Base-by-base conservation (phyloP, 345 rosid genomes). In the Salix udensis region DNA sequence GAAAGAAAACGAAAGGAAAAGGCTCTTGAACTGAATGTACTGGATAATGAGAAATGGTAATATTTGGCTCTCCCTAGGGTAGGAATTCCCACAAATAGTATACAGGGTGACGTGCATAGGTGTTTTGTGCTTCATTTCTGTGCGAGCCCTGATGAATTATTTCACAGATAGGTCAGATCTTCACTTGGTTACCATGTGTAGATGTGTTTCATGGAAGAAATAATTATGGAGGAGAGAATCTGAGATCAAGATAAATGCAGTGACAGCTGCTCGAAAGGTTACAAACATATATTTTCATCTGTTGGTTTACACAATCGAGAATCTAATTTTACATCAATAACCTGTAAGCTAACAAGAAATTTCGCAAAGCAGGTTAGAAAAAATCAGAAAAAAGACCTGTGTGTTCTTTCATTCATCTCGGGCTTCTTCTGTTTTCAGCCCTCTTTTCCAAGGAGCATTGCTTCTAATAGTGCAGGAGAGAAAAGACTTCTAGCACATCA, bases 401-500 rank as follows among this genome's bases (percentile, higher is more conserved):
- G 15, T 31, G 14, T 6, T 2, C 55, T 42, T 31, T 11, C 2
- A 19, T 18, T 21, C 58, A 26, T 28, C 78, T 53, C 26, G 2
- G 30, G 68, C 79, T 68, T 68, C 67, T 39, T 69, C 62, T 34
- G 36, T 26, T 6, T 68, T 40, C 5, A 65, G 11, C 75, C 36
- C 36, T 23, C 24, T 44, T 46, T 23, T 16, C 74, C 10, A 61
- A 7, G 28, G 16, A 11, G 36, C 67, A 13, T 76, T 16, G 24
- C 42, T 42, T 24, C 61, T 14, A 1, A 36, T 3, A 65, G n/a
- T 14, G 8, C 23, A 39, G 8, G 13, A 18, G 58, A 30, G 46
- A 64, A 11, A 18, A 19, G 53, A 62, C 44, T 64, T 62, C 83
- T 90, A 92, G 91, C 91, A 87, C 92, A 87, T 92, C 73, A 94